Evolutionary conservation across 2,329 filamentous ascomycete species (phyloP).

Genomic region (Nigrospora oryzae): DNA sequence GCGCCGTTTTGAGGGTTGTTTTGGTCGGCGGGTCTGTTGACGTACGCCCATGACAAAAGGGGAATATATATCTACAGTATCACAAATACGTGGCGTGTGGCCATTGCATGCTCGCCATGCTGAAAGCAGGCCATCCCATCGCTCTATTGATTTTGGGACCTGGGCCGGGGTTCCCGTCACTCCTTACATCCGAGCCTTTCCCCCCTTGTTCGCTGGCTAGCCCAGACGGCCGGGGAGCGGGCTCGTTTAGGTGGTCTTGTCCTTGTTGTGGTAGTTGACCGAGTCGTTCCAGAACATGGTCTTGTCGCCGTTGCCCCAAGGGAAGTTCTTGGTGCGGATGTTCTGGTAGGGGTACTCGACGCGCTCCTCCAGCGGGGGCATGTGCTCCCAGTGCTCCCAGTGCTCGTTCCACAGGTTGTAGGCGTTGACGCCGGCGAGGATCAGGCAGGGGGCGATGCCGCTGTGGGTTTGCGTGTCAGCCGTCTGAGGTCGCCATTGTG

Average conservation of each 20-base stretch:
- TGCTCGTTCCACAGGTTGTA: constrained; percentile 91
- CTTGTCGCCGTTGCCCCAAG: constrained; percentile 94
- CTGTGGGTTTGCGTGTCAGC: constrained; percentile 35
- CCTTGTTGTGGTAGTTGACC: constrained; percentile 96
- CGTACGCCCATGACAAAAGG: constrained; percentile 1
- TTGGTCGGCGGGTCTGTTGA: neutral
- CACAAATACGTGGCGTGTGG: neutral
- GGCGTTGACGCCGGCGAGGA: constrained; percentile 70
- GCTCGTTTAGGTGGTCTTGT: constrained; percentile 50
- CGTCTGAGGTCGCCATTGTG: neutral
- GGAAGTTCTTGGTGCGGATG: constrained; percentile 92
- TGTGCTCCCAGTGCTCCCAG: constrained; percentile 90
- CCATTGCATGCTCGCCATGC: neutral
- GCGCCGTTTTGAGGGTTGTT: too few species aligned
- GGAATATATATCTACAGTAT: constrained; percentile 7
- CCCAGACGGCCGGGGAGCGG: neutral
- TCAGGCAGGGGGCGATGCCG: constrained; percentile 64
- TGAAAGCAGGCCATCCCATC: neutral
- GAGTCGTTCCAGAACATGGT: constrained; percentile 81
- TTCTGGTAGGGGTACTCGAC: constrained; percentile 96
- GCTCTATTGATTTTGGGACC: constrained; percentile 2
- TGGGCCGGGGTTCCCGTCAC: too few species aligned
- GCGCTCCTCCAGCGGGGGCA: constrained; percentile 82
- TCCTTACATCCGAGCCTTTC: too few species aligned
- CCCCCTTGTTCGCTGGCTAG: neutral